Evolutionary conservation across 2,329 filamentous ascomycete species (phyloP).

Genomic region (Aphanoascus verrucosus): DNA sequence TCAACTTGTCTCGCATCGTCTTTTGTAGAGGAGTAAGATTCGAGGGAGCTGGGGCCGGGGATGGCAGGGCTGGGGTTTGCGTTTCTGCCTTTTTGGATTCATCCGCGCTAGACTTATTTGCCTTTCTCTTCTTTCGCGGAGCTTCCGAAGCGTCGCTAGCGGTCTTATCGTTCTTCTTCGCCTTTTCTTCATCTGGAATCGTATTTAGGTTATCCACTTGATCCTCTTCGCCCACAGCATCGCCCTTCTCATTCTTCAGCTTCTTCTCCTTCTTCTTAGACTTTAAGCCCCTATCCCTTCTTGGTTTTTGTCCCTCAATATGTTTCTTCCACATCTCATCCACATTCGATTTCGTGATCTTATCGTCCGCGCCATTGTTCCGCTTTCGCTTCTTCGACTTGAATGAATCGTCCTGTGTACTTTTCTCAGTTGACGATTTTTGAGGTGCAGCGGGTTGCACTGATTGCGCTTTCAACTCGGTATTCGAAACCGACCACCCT

Average conservation of each 20-base stretch:
- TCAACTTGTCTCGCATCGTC: constrained; percentile 87
- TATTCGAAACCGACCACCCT: constrained; percentile 75
- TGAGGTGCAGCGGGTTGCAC: constrained; percentile 45
- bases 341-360: constrained; percentile 59
- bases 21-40: constrained; percentile 87
- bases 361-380: constrained; percentile 20
- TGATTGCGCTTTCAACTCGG: constrained; percentile 59
- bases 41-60: constrained; percentile 35
- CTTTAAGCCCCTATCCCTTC: constrained; percentile 25
- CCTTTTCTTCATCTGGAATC: neutral
- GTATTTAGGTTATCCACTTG: neutral
- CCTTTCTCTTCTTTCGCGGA: constrained; percentile 6
- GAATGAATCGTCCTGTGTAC: constrained; percentile 18
- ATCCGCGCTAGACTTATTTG: no score
- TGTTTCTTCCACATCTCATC: constrained; percentile 68
- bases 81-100: constrained; percentile 18
- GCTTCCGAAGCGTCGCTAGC: neutral
- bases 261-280: constrained; percentile 22
- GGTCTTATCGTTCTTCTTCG: neutral
- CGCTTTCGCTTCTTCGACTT: constrained; percentile 42
- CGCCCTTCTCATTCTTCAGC: constrained; percentile 13
- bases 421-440: constrained; percentile 19
- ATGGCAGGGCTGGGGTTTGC: constrained; percentile 12
- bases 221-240: neutral
- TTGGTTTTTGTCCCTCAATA: constrained; percentile 54